Conservation (phyloP, 495 filamentous ascomycete species). For the Tuber umbilicatum region DNA sequence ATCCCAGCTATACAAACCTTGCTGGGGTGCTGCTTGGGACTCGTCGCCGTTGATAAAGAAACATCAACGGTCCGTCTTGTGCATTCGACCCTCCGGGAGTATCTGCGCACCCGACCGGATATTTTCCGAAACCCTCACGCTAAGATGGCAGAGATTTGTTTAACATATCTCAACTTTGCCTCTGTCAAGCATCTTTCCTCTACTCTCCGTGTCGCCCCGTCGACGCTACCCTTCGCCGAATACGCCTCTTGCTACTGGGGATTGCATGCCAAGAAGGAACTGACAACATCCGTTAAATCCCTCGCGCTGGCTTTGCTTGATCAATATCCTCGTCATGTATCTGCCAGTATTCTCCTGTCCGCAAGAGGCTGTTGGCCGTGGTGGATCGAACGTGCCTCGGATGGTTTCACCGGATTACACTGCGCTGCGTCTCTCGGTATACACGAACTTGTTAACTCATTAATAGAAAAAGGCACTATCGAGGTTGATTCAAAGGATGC, state of each 20-base stretch:
- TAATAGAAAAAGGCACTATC: not conserved
- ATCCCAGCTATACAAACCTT: slow-evolving; percentile 7
- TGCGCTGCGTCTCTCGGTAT: not conserved
- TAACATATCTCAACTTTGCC: slow-evolving; percentile 12
- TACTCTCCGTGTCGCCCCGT: not conserved
- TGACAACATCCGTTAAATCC: not conserved
- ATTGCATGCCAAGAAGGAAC: slow-evolving; percentile 2
- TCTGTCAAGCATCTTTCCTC: not conserved
- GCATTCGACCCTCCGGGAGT: slow-evolving; percentile 8
- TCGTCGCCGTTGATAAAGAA: slow-evolving; percentile 7
- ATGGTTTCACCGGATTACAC: not conserved
- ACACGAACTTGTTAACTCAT: not conserved
- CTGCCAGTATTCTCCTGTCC: not conserved
- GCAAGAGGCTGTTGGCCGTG: not conserved
- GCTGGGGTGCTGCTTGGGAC: slow-evolving; percentile 1
- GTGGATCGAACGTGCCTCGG: slow-evolving; percentile 1
- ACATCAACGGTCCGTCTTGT: slow-evolving; percentile 2
- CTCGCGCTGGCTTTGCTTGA: not conserved
- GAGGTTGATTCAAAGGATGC: slow-evolving; percentile 8
- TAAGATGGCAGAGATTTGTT: slow-evolving; percentile 1
- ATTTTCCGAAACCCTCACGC: not conserved
- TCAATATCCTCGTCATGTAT: slow-evolving; percentile 1
- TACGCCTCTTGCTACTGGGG: not conserved
- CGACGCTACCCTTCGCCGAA: not conserved
- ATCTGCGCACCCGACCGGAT: not conserved